Evolutionary conservation across 2,329 filamentous ascomycete genomes (phyloP).

Genomic region (Exophiala calicioides): DNA sequence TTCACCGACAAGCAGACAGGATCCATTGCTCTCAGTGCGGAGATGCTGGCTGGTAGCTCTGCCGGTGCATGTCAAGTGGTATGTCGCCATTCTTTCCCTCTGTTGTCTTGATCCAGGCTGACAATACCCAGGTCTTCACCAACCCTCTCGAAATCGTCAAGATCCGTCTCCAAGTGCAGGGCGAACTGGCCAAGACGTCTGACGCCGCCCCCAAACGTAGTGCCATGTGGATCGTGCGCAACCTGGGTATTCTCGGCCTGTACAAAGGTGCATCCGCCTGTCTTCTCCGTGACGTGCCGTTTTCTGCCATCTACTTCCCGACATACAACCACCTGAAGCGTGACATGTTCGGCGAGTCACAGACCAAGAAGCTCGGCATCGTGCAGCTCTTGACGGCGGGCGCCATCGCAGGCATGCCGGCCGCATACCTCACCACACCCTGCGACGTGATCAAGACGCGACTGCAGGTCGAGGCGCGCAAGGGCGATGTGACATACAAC

Average conservation of each 20-base stretch:
- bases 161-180: conserved; percentile 96
- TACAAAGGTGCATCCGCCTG: conserved; percentile 98
- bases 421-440: conserved; percentile 91
- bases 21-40: conserved; percentile 68
- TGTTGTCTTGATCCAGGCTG: conserved; percentile 2
- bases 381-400: conserved; percentile 89
- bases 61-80: conserved; percentile 96
- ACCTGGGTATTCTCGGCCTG: conserved; percentile 87
- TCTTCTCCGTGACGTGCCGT: conserved; percentile 91
- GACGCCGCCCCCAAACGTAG: conserved; percentile 83
- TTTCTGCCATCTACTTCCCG: conserved; percentile 98
- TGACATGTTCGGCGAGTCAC: conserved; percentile 84
- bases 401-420: conserved; percentile 90
- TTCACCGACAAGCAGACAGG: conserved; percentile 74
- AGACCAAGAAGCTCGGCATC: conserved; percentile 81
- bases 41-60: conserved; percentile 82
- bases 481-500: conserved; percentile 87
- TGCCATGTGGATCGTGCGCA: conserved; percentile 96
- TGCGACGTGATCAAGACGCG: conserved; percentile 99
- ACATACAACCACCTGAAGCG: conserved; percentile 92
- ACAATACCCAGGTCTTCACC: conserved; percentile 74
- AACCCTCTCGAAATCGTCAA: conserved; percentile 99
- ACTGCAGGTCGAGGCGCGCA: conserved; percentile 93
- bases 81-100: conserved; percentile 47
- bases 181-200: conserved; percentile 85